Base-by-base conservation (phyloP, 78 protist genomes). In the Capsaspora owczarzaki region DNA sequence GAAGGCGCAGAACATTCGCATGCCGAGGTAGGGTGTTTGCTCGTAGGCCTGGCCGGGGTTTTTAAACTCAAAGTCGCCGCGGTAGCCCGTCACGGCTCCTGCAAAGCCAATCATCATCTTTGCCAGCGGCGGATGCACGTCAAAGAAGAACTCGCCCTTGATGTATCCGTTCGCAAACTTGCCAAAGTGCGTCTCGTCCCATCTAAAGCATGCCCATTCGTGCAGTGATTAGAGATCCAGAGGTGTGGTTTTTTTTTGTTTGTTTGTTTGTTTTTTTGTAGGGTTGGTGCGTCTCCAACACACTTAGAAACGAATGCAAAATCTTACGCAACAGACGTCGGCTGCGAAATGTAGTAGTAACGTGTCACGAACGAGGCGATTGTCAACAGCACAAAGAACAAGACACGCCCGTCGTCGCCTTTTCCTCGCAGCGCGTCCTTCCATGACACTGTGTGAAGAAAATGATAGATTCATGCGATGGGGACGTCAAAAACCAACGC, bases 101-200 rank as follows among this genome's bases (percentile, higher is more conserved):
- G 76, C 76, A 10, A 37, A 4, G 14, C 35, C 76, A 69, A 69
- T 69, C 53, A 69, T 16, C 76, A 69, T 37, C 76, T 85, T 85
- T 25, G 60, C 89, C 33, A 79, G 60, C 1, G 89, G 89, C 1
- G 89, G 89, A 76, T 85, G 89, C 27, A 85, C 82, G 75, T 85
- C 89, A 37, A 85, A 85, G 53, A 41, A 85, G 29, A 69, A 79
- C 53, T 43, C n/a, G 44, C 81, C 71, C 22, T 66, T 72, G 63
- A 85, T 16, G 63, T 79, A 79, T 31, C 31, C 29, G 22, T 31
- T 61, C n/a, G 80, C 79, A 42, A 80, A 80, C 76, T 85, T 85
- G 70, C 89, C 89, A 37, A 85, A 85, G 78, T 85, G 89, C 5
- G 78, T 60, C 80, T 85, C 89, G n/a, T 85, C 89, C 72, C 85